Base-by-base conservation (phyloP, 345 rosid genomes). In the Cardiospermum halicacabum region DNA sequence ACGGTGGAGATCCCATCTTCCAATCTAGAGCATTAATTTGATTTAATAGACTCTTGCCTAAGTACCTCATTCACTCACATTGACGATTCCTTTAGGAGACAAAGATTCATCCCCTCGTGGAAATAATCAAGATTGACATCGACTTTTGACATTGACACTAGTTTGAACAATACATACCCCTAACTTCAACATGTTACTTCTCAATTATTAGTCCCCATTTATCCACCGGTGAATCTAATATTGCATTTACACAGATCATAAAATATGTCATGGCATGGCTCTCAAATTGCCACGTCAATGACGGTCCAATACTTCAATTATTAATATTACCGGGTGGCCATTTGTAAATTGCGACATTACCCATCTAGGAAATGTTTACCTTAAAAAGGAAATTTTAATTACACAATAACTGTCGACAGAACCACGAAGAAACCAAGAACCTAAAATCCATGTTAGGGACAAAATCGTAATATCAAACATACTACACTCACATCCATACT, bases 391-490 rank as follows among this genome's bases (percentile, higher is more conserved):
- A 13, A 37, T 4, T 3, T 40, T 43, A 0, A 31, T 21, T 11
- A 34, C 8, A 0, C 21, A 30, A 32, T 3, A 64, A 43, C 45
- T 36, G 58, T 47, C 58, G 10, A 7, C 8, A 37, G 34, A 16
- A 34, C 37, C 2, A 15, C 13, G 45, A 63, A 32, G 22, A 32
- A 21, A 9, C 56, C 19, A 13, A 9, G 36, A 27, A 54, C 11
- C 51, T 53, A 34, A 54, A 24, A 37, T n/a, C 27, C 71, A 65
- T 39, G 62, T 39, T 43, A 64, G 72, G 84, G 84, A 53, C 53
- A 80, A 58, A 70, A 65, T 34, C 19, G 80, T 80, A 76, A 64
- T 18, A 55, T 30, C 53, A 32, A 65, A 34, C 49, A 18, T 34
- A 34, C 39, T 4, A 2, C 10, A 34, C 39, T 34, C 9, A 0